These are phyloP conservation scores for Solanum pennellii DNA, from an alignment of 257 asterid genomes.

Conservation along the genomic window DNA sequence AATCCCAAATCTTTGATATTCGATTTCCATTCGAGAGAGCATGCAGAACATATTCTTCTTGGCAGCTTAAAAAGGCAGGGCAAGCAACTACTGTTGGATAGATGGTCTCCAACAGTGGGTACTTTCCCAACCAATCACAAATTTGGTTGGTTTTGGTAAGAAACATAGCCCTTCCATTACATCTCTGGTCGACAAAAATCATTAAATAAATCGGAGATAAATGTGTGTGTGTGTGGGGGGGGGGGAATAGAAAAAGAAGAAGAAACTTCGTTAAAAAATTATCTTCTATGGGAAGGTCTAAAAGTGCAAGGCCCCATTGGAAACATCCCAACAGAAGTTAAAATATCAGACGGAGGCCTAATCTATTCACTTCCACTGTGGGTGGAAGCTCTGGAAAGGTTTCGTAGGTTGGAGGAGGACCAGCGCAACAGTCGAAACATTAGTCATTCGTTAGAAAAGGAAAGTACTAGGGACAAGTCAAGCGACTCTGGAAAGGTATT, in stretches of 20 bases:
- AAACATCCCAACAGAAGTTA: neutral
- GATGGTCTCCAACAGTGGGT: neutral
- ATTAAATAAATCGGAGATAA: neutral
- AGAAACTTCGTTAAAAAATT: neutral
- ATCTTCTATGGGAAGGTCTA: neutral
- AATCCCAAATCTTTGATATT: neutral
- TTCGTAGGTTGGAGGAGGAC: neutral
- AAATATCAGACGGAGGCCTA: neutral
- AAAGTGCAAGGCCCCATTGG: neutral
- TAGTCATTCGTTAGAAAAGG: neutral
- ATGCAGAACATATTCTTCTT: neutral
- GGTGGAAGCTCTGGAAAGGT: neutral
- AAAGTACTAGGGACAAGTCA: neutral
- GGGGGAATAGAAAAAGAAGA: neutral
- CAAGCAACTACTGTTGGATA: neutral
- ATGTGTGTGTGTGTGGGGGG: neutral
- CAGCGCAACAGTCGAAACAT: neutral
- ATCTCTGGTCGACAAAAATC: neutral
- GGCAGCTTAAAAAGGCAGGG: neutral
- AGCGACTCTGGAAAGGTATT: too few species aligned
- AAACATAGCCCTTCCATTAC: neutral
- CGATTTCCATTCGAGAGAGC: too few species aligned
- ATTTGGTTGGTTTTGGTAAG: neutral
- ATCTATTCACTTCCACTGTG: neutral
- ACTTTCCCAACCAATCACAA: neutral